Evolutionary conservation across 345 rosid species (phyloP).

Genomic region (Erysimum cheiranthoides): DNA sequence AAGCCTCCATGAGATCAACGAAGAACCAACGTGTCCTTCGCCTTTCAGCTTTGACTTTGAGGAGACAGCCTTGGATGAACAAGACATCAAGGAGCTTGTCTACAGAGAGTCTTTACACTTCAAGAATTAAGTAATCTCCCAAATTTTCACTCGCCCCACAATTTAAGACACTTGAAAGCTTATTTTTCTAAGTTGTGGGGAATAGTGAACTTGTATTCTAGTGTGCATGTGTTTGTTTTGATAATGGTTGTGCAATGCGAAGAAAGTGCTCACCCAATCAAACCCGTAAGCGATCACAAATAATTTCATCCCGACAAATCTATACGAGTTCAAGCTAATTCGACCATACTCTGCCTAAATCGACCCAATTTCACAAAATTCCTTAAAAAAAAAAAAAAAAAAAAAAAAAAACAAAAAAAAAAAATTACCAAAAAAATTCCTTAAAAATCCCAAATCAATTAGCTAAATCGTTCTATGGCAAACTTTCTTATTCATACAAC

Average conservation of each 20-base stretch:
- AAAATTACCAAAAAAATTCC: too few relatives aligned
- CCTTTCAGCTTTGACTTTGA: slow-evolving; percentile 83
- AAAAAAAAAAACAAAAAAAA: too few relatives aligned
- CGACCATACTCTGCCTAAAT: slow-evolving; percentile 40
- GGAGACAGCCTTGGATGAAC: slow-evolving; percentile 66
- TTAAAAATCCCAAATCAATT: neutral
- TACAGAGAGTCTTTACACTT: slow-evolving; percentile 70
- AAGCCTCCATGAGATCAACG: slow-evolving; percentile 95
- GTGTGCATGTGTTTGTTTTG: slow-evolving; percentile 16
- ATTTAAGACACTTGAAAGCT: slow-evolving; percentile 13
- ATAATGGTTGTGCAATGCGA: slow-evolving; percentile 9
- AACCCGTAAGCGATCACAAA: neutral
- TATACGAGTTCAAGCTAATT: slow-evolving; percentile 12
- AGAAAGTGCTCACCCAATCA: neutral
- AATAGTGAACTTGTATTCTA: slow-evolving; percentile 2
- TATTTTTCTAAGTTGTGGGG: neutral
- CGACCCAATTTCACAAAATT: slow-evolving; percentile 33
- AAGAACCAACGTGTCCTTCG: slow-evolving; percentile 73
- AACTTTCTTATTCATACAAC: slow-evolving; percentile 12
- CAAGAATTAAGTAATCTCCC: slow-evolving; percentile 48
- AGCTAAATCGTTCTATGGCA: neutral
- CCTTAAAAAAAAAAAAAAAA: too few relatives aligned
- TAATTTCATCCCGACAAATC: neutral
- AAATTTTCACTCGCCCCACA: neutral
- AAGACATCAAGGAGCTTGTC: slow-evolving; percentile 82